Base-by-base conservation (phyloP, 225 moss, liverwort and hornwort species). In the Anthoceros angustus region DNA sequence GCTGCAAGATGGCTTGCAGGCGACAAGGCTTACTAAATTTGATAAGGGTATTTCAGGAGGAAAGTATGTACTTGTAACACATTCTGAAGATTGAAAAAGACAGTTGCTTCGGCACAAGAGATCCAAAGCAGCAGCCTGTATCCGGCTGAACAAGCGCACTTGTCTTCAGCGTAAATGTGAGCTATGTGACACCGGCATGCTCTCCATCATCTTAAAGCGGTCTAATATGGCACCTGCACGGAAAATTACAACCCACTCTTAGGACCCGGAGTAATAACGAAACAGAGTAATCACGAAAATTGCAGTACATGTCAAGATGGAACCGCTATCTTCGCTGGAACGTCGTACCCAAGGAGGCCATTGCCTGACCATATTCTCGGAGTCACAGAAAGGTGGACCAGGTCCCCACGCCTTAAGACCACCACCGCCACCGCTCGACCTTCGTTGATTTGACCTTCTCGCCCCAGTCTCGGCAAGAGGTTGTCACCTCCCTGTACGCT, bases 361-460 rank as follows among this genome's bases (percentile, higher is more conserved):
- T 88, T 82, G 63, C 98, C 98, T 63, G 78, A 25, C 98, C 98
- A 98, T 74, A 69, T 76, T 67, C 98, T 77, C 61, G 98, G 98
- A 5, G 81, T 92, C 63, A 98, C 69, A 26, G 77, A 77, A 68
- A 98, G 68, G 72, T 84, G 70, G 25, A 89, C 72, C 72, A 75
- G 74, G 67, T 75, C 80, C 24, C 92, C 87, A 77, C 84, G 84
- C 64, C 98, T 83, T 9, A 98, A 72, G 66, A 98, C 89, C 48
- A 86, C 79, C n/a, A 98, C 84, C 62, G 82, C 74, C 46, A 92
- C 67, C 50, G 85, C 70, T 11, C 72, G 79, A 11, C 89, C 98
- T 77, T 85, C 83, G 63, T 92, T 87, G 20, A 70, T 71, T 74
- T 84, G 88, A 45, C 86, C 88, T 80, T 98, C 98, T 60, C 55